Evolutionary conservation across 2,329 filamentous ascomycete species (phyloP).

Genomic region (Zarea fungicola): DNA sequence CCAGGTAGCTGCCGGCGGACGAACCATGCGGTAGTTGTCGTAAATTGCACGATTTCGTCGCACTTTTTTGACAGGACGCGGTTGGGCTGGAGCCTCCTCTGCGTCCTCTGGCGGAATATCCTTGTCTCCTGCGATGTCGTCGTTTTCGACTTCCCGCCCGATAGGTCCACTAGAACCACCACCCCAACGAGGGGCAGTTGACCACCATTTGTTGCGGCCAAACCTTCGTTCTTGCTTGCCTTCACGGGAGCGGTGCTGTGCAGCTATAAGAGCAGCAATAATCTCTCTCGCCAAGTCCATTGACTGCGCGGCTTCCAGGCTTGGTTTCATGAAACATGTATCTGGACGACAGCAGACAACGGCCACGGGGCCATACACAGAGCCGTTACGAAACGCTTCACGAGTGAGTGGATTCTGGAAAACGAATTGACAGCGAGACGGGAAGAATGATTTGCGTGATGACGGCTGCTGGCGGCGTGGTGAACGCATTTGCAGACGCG

Average conservation of each 20-base stretch:
- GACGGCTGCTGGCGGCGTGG: slow-evolving; percentile 22
- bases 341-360: slow-evolving; percentile 54
- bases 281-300: slow-evolving; percentile 59
- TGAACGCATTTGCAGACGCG: slow-evolving; percentile 51
- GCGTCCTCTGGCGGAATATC: slow-evolving; percentile 29
- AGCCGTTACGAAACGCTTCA: slow-evolving; percentile 52
- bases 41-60: slow-evolving; percentile 55
- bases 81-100: slow-evolving; percentile 20
- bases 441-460: slow-evolving; percentile 48
- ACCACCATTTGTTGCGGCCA: slow-evolving; percentile 59
- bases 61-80: slow-evolving; percentile 34
- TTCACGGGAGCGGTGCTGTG: slow-evolving; percentile 58
- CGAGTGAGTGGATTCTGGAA: slow-evolving; percentile 57
- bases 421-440: slow-evolving; percentile 55
- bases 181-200: slow-evolving; percentile 55
- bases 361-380: slow-evolving; percentile 57
- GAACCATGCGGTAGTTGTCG: slow-evolving; percentile 59
- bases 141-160: slow-evolving; percentile 52
- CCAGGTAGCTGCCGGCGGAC: slow-evolving; percentile 53
- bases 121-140: slow-evolving; percentile 42
- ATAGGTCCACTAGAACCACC: slow-evolving; percentile 59
- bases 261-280: slow-evolving; percentile 54
- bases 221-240: slow-evolving; percentile 51
- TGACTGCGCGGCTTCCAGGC: slow-evolving; percentile 50
- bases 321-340: slow-evolving; percentile 41